phyloP scores from a whole-genome alignment of 176 grass and related monocot species.

The Ensete ventricosum region DNA sequence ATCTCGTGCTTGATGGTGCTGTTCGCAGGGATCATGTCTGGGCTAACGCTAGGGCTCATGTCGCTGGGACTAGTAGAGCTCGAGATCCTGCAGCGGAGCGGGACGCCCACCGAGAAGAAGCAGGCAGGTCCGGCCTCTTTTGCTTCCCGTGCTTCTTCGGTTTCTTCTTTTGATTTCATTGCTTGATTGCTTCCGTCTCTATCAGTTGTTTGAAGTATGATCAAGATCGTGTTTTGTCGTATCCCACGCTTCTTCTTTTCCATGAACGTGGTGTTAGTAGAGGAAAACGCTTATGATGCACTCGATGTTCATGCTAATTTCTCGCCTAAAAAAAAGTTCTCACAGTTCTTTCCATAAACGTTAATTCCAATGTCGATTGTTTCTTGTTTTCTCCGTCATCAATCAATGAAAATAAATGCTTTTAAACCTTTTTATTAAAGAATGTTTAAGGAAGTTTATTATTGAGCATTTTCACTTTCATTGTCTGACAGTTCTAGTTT shows the following conservation, averaged over 20 bases:
- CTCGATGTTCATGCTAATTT: not conserved
- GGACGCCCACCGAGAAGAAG: constrained; percentile 67
- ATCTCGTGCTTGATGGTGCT: constrained; percentile 81
- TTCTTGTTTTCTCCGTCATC: too few species aligned
- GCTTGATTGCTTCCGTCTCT: not conserved
- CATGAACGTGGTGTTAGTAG: too few species aligned
- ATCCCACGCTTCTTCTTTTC: too few species aligned
- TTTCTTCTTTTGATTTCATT: not conserved
- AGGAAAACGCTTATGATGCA: not conserved
- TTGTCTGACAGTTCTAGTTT: not conserved
- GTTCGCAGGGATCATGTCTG: constrained; percentile 99
- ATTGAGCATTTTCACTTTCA: not conserved
- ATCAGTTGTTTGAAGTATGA: not conserved
- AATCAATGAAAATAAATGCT: too few species aligned
- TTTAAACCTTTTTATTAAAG: not conserved
- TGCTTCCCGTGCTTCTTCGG: not conserved
- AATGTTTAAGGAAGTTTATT: not conserved
- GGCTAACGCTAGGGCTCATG: constrained; percentile 96
- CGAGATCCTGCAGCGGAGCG: constrained; percentile 97
- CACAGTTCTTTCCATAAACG: not conserved
- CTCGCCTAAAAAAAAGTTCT: not conserved
- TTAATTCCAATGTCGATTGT: too few species aligned
- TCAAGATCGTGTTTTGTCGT: not conserved
- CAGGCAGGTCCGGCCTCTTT: constrained; percentile 54
- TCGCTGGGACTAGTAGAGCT: constrained; percentile 95